phyloP scores from a whole-genome alignment of 2,329 filamentous ascomycete species.

The Phialophora chinensis region DNA sequence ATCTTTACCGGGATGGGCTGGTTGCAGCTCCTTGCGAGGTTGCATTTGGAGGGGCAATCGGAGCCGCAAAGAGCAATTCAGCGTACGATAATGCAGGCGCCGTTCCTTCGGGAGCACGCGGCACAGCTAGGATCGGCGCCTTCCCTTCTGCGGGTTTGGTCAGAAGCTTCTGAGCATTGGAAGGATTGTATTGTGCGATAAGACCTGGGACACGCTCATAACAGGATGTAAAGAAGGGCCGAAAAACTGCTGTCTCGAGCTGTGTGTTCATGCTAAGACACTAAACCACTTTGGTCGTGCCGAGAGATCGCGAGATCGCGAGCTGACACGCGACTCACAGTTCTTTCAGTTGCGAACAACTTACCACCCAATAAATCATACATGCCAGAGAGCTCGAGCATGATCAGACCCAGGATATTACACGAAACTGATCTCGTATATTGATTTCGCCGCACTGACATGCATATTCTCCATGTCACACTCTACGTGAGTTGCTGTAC shows the following conservation, averaged over 20 bases:
- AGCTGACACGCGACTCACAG: too few relatives aligned
- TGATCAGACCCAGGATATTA: background rate
- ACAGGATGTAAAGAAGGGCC: background rate
- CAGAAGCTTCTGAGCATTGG: background rate
- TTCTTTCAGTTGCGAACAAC: background rate
- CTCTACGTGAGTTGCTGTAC: background rate
- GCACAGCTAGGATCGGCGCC: background rate
- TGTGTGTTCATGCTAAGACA: background rate
- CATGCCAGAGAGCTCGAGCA: background rate
- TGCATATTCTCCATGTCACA: background rate
- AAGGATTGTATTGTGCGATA: background rate
- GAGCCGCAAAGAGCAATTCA: background rate
- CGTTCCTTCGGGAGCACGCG: background rate
- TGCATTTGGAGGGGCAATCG: slow-evolving; percentile 4
- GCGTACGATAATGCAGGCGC: background rate
- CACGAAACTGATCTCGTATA: background rate
- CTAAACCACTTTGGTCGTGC: background rate
- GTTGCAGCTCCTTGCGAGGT: background rate
- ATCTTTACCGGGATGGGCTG: background rate
- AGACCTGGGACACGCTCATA: background rate
- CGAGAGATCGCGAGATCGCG: background rate
- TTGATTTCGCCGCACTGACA: background rate
- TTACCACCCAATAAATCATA: background rate
- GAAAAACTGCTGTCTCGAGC: background rate
- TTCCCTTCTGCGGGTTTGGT: background rate